phyloP scores from a whole-genome alignment of 305 asterid species.

The Solanum hybrid region DNA sequence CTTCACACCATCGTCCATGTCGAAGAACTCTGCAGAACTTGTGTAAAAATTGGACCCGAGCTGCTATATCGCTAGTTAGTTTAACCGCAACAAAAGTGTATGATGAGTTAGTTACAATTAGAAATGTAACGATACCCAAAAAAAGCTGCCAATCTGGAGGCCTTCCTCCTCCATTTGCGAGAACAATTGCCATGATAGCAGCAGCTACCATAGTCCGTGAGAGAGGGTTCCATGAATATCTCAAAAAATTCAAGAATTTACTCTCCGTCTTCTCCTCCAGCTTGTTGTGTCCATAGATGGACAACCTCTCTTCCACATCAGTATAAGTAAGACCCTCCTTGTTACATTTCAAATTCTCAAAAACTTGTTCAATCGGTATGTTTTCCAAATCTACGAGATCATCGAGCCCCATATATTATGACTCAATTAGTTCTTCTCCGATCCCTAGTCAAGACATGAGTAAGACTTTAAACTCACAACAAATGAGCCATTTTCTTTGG shows the following conservation, averaged over 20 bases:
- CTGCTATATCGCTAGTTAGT: not conserved
- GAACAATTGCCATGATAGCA: constrained; percentile 28
- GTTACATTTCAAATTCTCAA: constrained; percentile 6
- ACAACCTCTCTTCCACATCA: constrained; percentile 4
- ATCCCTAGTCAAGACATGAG: not conserved
- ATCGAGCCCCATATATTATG: not conserved
- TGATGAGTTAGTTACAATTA: not conserved
- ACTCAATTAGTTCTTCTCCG: not conserved
- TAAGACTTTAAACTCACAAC: not conserved
- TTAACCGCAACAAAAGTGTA: not conserved
- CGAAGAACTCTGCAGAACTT: not conserved
- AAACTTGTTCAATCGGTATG: constrained; percentile 9
- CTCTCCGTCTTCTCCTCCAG: constrained; percentile 12
- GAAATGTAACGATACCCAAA: constrained; percentile 20
- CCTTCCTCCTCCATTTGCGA: constrained; percentile 29
- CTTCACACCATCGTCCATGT: constrained; percentile 13
- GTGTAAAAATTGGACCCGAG: not conserved
- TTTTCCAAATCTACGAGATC: not conserved
- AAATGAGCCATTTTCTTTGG: not conserved
- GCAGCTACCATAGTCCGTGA: constrained; percentile 29
- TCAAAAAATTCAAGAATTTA: constrained; percentile 20
- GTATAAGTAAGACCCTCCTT: constrained; percentile 2
- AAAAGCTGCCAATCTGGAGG: constrained; percentile 20
- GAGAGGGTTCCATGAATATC: constrained; percentile 29
- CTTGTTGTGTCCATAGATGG: constrained; percentile 1